Base-by-base conservation (phyloP, 140 eudicot genomes). In the Stevia rebaudiana region DNA sequence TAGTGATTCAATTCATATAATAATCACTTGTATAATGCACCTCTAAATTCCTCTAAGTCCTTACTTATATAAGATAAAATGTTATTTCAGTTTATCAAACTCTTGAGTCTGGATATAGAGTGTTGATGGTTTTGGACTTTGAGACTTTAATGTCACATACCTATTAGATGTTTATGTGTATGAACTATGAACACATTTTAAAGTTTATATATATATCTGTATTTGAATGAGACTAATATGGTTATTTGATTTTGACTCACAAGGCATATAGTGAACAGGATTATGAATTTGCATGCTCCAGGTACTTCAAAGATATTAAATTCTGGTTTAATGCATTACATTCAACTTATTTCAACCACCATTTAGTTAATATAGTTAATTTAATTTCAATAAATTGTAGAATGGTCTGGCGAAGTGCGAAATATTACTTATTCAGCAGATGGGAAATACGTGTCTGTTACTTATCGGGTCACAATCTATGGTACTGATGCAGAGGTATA, bases 401-500 rank as follows among this genome's bases (percentile, higher is more conserved):
- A 90, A 77, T 90, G 98, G 98, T 90, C 94, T 40, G 98, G 98
- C 40, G 98, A 90, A 76, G 95, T 87, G 33, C 94, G 98, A 16
- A 84, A 74, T 73, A 76, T 90, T 54, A 63, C 71, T 43, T 84
- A 90, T 59, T 87, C 98, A 51, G 69, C 91, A 40, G 91, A 90
- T 77, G 95, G 90, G 39, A 84, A 90, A 61, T 74, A 88, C 46
- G 95, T 90, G n/a, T 67, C 98, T 36, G 94, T 90, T 72, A 86
- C 90, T 69, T 90, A 87, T 64, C 92, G 98, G 17, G 96, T 91
- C 16, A 91, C 96, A 46, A 63, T 91, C 23, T 86, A 91, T 48
- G 98, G 98, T 70, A 87, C 86, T 68, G 98, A 87, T 85, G 96
- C 98, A 56, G 98, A 91, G 98, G 98, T 91, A 87, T 51, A 39